Conservation (phyloP, 176 grass and related monocot species). For the Panicum miliaceum region DNA sequence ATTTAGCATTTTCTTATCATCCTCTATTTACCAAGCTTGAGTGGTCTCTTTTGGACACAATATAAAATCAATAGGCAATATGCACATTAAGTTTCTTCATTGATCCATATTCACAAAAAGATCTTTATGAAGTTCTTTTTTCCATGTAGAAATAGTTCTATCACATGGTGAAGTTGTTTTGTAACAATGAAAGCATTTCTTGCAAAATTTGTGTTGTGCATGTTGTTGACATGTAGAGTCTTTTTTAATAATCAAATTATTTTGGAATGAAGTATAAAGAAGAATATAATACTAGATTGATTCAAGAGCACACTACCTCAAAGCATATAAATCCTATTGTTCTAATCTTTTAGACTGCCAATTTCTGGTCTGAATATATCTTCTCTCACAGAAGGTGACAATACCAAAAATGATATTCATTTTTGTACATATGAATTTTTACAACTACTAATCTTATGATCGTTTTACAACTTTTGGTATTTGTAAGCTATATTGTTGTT, state of each 20-base stretch:
- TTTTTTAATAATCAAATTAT: background rate
- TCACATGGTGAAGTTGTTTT: no score
- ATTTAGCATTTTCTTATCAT: background rate
- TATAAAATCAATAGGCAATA: background rate
- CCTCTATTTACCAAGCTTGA: background rate
- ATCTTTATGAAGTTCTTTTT: background rate
- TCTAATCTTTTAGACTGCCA: background rate
- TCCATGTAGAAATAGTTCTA: background rate
- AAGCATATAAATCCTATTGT: conserved; percentile 1
- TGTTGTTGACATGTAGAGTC: conserved; percentile 1
- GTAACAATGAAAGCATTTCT: conserved; percentile 13
- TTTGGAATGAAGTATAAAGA: conserved; percentile 11
- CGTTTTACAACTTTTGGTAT: conserved; percentile 1
- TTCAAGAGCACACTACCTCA: conserved; percentile 15
- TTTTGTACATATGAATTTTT: background rate
- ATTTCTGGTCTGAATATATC: conserved; percentile 22
- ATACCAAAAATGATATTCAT: conserved; percentile 3
- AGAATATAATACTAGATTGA: background rate
- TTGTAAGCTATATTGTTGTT: conserved; percentile 17
- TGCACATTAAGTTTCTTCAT: background rate
- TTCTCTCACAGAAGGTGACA: conserved; percentile 2
- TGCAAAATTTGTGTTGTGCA: background rate
- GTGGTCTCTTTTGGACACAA: background rate
- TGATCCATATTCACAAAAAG: background rate
- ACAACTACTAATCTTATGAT: background rate